Evolutionary conservation across 2,329 filamentous ascomycete species (phyloP).

Genomic region (Colletotrichum spinosum): DNA sequence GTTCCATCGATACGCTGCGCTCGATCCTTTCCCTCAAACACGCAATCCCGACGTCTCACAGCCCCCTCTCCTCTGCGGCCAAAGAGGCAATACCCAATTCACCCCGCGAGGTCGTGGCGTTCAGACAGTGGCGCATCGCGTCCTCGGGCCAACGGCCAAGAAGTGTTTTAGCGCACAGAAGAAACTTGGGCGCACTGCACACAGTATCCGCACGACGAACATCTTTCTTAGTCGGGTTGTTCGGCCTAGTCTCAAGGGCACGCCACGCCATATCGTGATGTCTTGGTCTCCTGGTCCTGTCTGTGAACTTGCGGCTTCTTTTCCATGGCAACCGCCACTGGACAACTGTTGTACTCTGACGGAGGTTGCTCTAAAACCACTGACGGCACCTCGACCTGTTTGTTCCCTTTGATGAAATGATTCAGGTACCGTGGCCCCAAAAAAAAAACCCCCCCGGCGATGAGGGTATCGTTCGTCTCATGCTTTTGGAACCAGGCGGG

Average conservation of each 20-base stretch:
- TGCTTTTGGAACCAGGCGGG: not conserved
- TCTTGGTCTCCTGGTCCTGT: not conserved
- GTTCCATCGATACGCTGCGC: too few relatives aligned
- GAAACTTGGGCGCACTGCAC: not conserved
- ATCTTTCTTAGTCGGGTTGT: not conserved
- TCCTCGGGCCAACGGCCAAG: slow-evolving; percentile 22
- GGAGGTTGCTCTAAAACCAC: too few relatives aligned
- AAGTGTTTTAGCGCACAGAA: not conserved
- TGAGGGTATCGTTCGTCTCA: not conserved
- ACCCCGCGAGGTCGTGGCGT: not conserved
- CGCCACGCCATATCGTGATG: not conserved
- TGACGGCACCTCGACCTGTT: too few relatives aligned
- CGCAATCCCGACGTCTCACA: not conserved
- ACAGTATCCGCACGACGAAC: slow-evolving; percentile 7
- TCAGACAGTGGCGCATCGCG: slow-evolving; percentile 5
- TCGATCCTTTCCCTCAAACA: not conserved
- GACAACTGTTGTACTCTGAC: not conserved
- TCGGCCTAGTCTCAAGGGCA: not conserved
- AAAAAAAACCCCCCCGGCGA: too few relatives aligned
- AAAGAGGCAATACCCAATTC: too few relatives aligned
- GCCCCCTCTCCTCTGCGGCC: too few relatives aligned
- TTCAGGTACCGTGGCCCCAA: not conserved
- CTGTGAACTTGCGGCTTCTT: not conserved
- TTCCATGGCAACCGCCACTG: slow-evolving; percentile 2
- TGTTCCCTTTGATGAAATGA: not conserved